Evolutionary conservation across 139 green algal species (phyloP), one percentile per base, ranked within the genome.

Genomic region (Closterium sp.): DNA sequence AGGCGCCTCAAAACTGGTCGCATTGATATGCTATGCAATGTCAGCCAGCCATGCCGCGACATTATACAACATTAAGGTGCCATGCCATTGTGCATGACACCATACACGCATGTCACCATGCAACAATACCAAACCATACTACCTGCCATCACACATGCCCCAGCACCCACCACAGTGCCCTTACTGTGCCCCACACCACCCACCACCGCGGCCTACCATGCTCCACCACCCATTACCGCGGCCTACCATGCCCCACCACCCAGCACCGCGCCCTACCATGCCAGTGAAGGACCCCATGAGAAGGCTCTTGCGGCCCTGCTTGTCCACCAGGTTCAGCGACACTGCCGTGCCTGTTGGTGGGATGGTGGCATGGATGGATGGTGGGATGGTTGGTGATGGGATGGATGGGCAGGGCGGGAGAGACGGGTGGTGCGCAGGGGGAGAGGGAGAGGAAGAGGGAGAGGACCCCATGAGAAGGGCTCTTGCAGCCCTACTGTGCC

Each of bases 211-310:
- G 4, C 34, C 34, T 42, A 42, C 1, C 28, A 89, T 32, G 86
- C 28, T 4, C 29, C 29, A 89, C 29, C 19, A 89, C 1, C 28
- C 28, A 89, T 0, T 5, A 89, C 19, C 86, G 86, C 86, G 2
- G 1, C 73, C 73, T n/a, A 86, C 86, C 86, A 50, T 32, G 73
- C 2, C 90, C 27, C 29, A 89, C 29, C 21, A 89, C 29, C 28
- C 29, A 89, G 0, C 27, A 89, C 21, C 13, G 17, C 86, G 6
- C 3, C 79, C 79, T 85, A 93, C 96, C 97, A 98, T 98, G 85
- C 97, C 97, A 0, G 94, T 45, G 90, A 97, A 99, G 89, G 93
- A 97, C 30, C 96, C 84, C 9, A 87, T 94, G 27, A 99, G 95
- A 85, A 99, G 96, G 94, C 86, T 93, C 91, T 94, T 95, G 42